Evolutionary conservation across 2,329 filamentous ascomycete species (phyloP), one percentile per base, ranked within the genome.

Genomic region (Clonostachys chloroleuca): DNA sequence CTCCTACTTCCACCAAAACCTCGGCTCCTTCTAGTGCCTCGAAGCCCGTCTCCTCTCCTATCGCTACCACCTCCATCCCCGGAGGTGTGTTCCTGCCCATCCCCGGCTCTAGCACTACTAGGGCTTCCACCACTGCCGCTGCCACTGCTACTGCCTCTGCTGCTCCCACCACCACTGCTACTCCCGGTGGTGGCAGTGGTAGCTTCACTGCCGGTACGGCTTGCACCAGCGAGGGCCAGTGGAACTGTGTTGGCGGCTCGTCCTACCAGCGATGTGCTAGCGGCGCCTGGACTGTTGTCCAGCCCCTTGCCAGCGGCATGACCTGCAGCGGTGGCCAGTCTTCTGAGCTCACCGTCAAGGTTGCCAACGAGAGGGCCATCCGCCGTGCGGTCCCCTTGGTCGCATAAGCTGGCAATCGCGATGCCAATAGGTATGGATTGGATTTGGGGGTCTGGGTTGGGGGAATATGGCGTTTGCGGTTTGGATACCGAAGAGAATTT

Each of bases 191-290:
- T 16, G 42, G 44, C 40, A n/a, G 34, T 46, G 59, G 58, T n/a
- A 60, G 54, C 2, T 51, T 68, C 20, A 54, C 73, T 2, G 63
- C 60, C 6, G 76, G 76, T 36, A 59, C 70, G 16, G 62, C 72
- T 1, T 81, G 78, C 60, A 54, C 67, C 8, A 42, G 52, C 2
- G 75, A 80, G 42, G 78, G 78, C 2, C 57, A 60, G 12, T 82
- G 73, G 73, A 80, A 80, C 66, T 82, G 78, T 52, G 63, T 80
- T 7, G 64, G 58, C 0, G 75, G 76, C 13, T 64, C 57, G 2
- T 68, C 69, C 1, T 82, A 71, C 70, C 77, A 81, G 60, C 76
- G 75, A 43, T 82, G 78, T 49, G 78, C 69, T 8, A 73, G 69
- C 3, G 77, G 78, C 9, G 36, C 53, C 0, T 82, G 78, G 78